phyloP scores from a whole-genome alignment of 805 yeast species.

The Clavispora fructus region DNA sequence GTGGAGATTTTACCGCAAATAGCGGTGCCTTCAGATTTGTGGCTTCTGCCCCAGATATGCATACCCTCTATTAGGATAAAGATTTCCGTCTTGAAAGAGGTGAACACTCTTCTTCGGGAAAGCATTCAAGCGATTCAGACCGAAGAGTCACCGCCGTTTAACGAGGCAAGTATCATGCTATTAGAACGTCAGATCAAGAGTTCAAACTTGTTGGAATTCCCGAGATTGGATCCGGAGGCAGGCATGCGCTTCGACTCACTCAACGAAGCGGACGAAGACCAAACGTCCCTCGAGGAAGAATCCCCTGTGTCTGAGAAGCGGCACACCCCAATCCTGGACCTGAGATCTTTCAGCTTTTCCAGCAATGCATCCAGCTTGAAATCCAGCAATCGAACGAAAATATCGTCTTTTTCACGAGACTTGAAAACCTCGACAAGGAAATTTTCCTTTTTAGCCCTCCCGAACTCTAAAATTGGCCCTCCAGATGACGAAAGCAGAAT shows the following conservation, averaged over 20 bases:
- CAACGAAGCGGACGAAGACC: slow-evolving; percentile 2
- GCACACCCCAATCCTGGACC: neutral
- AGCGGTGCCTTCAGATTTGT: slow-evolving; percentile 31
- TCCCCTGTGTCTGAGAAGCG: neutral
- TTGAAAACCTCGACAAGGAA: slow-evolving; percentile 8
- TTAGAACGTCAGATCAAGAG: slow-evolving; percentile 28
- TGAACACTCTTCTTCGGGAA: slow-evolving; percentile 22
- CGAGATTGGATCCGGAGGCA: neutral
- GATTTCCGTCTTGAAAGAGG: slow-evolving; percentile 26
- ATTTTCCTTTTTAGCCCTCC: slow-evolving; percentile 7
- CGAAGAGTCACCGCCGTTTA: slow-evolving; percentile 16
- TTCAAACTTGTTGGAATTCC: slow-evolving; percentile 22
- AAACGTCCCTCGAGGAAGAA: neutral
- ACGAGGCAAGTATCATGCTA: slow-evolving; percentile 23
- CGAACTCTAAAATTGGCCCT: neutral
- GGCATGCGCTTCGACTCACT: slow-evolving; percentile 2
- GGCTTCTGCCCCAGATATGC: slow-evolving; percentile 29
- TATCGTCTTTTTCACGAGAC: slow-evolving; percentile 11
- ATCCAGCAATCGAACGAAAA: neutral
- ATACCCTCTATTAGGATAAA: slow-evolving; percentile 30
- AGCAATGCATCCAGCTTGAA: neutral
- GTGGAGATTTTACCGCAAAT: slow-evolving; percentile 30
- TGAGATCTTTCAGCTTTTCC: neutral
- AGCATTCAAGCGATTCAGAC: slow-evolving; percentile 7
- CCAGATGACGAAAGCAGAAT: neutral